Percentiles rank a stretch among this genome's conserved stretches.
phyloP scores from a whole-genome alignment of 768 basidiomycete species.

The Russula compacta region DNA sequence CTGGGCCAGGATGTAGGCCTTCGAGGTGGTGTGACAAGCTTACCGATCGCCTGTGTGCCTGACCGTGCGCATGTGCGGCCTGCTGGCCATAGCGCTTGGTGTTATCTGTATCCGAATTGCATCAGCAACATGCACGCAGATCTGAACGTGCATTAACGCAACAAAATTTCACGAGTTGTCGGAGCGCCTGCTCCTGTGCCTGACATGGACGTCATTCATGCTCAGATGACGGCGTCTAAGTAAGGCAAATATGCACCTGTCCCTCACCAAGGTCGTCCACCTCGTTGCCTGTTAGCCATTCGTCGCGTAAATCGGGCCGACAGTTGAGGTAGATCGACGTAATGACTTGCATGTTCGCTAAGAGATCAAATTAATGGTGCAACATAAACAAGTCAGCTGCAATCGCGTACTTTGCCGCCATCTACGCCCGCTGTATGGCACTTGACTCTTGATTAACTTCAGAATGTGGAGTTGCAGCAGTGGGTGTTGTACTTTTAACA shows the following conservation, averaged over 20 bases:
- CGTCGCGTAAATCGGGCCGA: conserved; percentile 91
- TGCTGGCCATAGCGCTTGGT: conserved; percentile 75
- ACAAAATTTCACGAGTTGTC: conserved; percentile 94
- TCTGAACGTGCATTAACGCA: conserved; percentile 26
- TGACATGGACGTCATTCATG: conserved; percentile 26
- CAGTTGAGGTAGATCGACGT: conserved; percentile 97
- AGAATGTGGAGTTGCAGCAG: conserved; percentile 90
- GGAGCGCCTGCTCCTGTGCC: conserved; percentile 92
- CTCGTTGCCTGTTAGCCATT: conserved; percentile 93
- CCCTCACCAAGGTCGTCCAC: conserved; percentile 90
- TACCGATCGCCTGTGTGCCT: conserved; percentile 68
- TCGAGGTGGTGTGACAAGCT: conserved; percentile 80
- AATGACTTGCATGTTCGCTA: conserved; percentile 99
- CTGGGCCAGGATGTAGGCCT: conserved; percentile 64
- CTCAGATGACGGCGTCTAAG: background rate
- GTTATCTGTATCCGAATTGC: conserved; percentile 51
- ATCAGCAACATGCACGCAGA: conserved; percentile 13
- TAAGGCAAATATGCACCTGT: conserved; percentile 42
- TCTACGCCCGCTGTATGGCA: conserved; percentile 94
- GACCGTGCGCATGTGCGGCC: conserved; percentile 40
- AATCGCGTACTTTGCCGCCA: conserved; percentile 82
- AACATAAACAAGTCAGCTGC: background rate
- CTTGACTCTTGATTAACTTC: conserved; percentile 98
- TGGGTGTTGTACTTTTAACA: conserved; percentile 88
- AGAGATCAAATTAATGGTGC: background rate